Evolutionary conservation across 257 asterid genomes (phyloP).

Genomic region (Solanum chmielewskii): DNA sequence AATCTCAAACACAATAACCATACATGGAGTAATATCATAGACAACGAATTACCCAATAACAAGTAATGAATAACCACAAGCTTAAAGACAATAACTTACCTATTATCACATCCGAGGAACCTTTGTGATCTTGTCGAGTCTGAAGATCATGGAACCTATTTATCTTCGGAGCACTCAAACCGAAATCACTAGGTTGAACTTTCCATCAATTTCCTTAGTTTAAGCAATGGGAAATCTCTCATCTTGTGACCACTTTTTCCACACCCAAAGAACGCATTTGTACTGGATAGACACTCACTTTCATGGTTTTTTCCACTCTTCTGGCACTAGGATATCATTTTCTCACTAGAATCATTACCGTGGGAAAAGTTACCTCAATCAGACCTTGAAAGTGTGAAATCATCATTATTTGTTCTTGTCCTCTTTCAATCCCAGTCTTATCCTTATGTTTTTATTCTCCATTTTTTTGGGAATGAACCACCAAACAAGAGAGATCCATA

Average conservation of each 20-base stretch:
- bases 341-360: not conserved
- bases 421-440: not conserved
- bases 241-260: not conserved
- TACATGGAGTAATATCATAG: not conserved
- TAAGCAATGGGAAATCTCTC: not conserved
- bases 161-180: not conserved
- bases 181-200: not conserved
- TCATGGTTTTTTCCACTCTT: fast-evolving
- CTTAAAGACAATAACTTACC: not conserved
- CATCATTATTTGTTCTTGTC: not conserved
- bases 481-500: not conserved
- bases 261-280: not conserved
- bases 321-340: not conserved
- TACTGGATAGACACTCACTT: too few relatives aligned
- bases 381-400: not conserved
- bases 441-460: not conserved
- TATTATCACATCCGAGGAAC: not conserved
- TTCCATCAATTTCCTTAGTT: not conserved
- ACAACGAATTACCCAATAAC: not conserved
- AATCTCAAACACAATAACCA: not conserved
- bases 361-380: not conserved
- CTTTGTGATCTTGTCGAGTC: too few relatives aligned
- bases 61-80: not conserved
- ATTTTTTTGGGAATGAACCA: not conserved
- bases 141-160: not conserved